Evolutionary conservation across 176 grass and related monocot species (phyloP).

Genomic region (Avena atlantica): DNA sequence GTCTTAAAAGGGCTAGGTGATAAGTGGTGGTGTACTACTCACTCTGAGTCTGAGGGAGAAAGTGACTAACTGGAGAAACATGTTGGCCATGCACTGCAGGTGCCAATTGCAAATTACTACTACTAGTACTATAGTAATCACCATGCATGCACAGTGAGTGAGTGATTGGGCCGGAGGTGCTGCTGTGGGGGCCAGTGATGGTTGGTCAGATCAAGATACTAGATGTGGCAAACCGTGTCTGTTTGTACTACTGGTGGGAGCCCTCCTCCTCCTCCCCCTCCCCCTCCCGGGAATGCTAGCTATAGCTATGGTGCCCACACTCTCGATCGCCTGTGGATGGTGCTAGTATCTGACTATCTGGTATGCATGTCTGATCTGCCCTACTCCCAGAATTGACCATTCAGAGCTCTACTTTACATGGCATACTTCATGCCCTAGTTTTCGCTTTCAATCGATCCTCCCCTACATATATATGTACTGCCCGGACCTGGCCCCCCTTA

Average conservation of each 20-base stretch:
- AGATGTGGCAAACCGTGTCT: conserved; percentile 45
- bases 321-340: not conserved
- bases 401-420: conserved; percentile 62
- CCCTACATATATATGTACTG: not conserved
- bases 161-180: not conserved
- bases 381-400: conserved; percentile 45
- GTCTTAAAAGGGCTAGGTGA: conserved; percentile 50
- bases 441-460: not conserved
- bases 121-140: conserved; percentile 42
- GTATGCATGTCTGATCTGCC: not conserved
- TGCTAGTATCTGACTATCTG: conserved; percentile 23
- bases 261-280: not conserved
- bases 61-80: conserved; percentile 72
- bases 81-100: conserved; percentile 50
- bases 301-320: conserved; percentile 29
- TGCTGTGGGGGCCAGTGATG: conserved; percentile 10
- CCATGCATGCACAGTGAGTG: conserved; percentile 57
- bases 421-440: not conserved
- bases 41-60: conserved; percentile 41
- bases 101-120: conserved; percentile 15
- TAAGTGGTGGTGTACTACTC: conserved; percentile 16
- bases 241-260: conserved; percentile 6
- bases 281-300: not conserved
- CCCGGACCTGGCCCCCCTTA: not conserved
- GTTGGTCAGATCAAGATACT: conserved; percentile 23